Conservation (phyloP, 768 basidiomycete species). For the Saitozyma podzolica region DNA sequence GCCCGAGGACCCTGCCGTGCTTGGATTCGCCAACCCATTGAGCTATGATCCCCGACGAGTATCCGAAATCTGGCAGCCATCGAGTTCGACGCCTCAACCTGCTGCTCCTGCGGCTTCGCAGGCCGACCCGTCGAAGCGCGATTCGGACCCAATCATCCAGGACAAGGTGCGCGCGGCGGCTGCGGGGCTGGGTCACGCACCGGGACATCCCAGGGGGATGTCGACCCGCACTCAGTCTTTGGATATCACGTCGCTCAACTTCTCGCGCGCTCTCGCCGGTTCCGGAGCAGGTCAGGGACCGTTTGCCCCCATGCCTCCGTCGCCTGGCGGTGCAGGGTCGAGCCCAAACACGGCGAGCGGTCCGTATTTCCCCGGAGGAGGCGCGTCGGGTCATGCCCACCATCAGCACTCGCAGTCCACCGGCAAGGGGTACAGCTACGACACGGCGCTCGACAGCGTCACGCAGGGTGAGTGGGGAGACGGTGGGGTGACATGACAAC, state of each 20-base stretch:
- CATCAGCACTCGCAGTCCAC: conserved; percentile 14
- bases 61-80: conserved; percentile 15
- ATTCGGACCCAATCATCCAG: conserved; percentile 40
- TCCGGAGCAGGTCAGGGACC: conserved; percentile 3
- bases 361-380: conserved; percentile 28
- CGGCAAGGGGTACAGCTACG: conserved; percentile 9
- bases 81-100: neutral
- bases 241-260: conserved; percentile 45
- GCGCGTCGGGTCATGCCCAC: neutral
- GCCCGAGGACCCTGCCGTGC: conserved; percentile 9
- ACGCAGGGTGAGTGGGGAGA: conserved; percentile 27
- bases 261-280: conserved; percentile 21
- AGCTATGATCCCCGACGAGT: conserved; percentile 26
- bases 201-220: conserved; percentile 17
- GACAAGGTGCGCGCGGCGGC: conserved; percentile 36
- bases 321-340: conserved; percentile 18
- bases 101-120: conserved; percentile 16
- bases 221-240: conserved; percentile 38
- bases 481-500: too few relatives aligned
- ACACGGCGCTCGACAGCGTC: conserved; percentile 20
- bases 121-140: conserved; percentile 30
- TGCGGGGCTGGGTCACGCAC: conserved; percentile 5
- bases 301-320: conserved; percentile 28
- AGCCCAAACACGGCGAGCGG: conserved; percentile 42
- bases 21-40: conserved; percentile 33